phyloP scores from a whole-genome alignment of 2,329 filamentous ascomycete species.

The Penicillium vulpinum region DNA sequence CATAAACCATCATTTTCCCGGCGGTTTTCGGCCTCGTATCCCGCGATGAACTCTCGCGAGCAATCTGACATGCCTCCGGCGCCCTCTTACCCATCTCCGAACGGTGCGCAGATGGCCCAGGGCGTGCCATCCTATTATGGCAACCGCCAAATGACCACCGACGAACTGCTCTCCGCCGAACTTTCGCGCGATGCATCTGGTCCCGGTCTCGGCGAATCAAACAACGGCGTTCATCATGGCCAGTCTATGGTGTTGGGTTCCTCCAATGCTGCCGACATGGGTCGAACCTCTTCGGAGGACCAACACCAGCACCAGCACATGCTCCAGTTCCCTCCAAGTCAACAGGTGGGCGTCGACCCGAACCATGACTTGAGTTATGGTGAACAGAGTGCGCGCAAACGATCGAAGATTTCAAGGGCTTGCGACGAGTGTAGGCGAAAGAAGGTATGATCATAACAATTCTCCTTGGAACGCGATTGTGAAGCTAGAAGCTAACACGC shows the following conservation, averaged over 20 bases:
- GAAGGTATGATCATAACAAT: conserved; percentile 55
- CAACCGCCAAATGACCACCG: conserved; percentile 47
- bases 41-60: conserved; percentile 44
- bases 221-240: conserved; percentile 43
- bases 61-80: conserved; percentile 46
- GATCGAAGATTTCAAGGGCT: conserved; percentile 82
- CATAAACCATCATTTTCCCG: conserved; percentile 22
- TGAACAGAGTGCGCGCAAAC: conserved; percentile 68
- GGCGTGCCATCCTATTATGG: conserved; percentile 46
- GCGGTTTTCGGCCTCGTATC: conserved; percentile 11
- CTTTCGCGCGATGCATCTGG: conserved; percentile 49
- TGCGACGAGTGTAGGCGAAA: conserved; percentile 88
- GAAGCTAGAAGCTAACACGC: conserved; percentile 22
- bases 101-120: conserved; percentile 47
- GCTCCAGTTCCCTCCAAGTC: conserved; percentile 45
- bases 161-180: conserved; percentile 51
- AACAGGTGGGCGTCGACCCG: conserved; percentile 47
- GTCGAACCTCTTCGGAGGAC: conserved; percentile 39
- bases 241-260: conserved; percentile 43
- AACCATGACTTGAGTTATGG: conserved; percentile 53
- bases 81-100: conserved; percentile 47
- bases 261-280: conserved; percentile 41
- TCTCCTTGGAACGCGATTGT: conserved; percentile 17
- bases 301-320: conserved; percentile 44
- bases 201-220: conserved; percentile 44